Percentiles rank a stretch among this genome's conserved stretches.
Evolutionary conservation across 345 rosid species (phyloP).

Genomic region (Kernera saxatilis): DNA sequence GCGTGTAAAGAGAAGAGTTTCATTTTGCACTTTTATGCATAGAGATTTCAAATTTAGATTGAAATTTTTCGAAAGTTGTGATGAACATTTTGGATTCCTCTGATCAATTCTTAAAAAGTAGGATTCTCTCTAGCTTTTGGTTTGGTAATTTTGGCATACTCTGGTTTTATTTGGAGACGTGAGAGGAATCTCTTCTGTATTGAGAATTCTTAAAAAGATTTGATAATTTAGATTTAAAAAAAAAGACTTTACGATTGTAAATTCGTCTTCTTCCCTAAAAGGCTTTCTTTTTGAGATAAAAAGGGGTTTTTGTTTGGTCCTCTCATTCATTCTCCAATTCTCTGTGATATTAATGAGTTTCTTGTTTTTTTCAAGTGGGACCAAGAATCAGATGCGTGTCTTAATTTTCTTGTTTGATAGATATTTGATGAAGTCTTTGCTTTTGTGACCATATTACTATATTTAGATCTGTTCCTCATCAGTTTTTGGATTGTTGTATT

Average conservation of each 20-base stretch:
- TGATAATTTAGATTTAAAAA: constrained; percentile 1
- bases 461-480: constrained; percentile 3
- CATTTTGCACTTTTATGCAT: neutral
- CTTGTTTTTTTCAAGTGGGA: constrained; percentile 21
- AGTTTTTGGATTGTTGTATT: neutral
- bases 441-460: constrained; percentile 13
- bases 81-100: constrained; percentile 13
- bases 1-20: neutral
- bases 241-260: constrained; percentile 13
- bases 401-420: constrained; percentile 3
- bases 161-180: constrained; percentile 25
- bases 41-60: neutral
- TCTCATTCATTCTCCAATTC: constrained; percentile 10
- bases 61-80: neutral
- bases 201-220: neutral
- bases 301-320: constrained; percentile 11
- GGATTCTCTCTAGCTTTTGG: constrained; percentile 19
- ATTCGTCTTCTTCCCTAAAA: constrained; percentile 18
- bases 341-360: constrained; percentile 12
- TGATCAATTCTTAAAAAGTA: constrained; percentile 12
- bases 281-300: constrained; percentile 9
- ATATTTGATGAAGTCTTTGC: constrained; percentile 13
- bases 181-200: constrained; percentile 24
- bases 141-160: constrained; percentile 29
- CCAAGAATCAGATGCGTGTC: constrained; percentile 26